Evolutionary conservation across 192 early-diverging fungal genomes (phyloP).

Genomic region (Kickxella alabastrina): DNA sequence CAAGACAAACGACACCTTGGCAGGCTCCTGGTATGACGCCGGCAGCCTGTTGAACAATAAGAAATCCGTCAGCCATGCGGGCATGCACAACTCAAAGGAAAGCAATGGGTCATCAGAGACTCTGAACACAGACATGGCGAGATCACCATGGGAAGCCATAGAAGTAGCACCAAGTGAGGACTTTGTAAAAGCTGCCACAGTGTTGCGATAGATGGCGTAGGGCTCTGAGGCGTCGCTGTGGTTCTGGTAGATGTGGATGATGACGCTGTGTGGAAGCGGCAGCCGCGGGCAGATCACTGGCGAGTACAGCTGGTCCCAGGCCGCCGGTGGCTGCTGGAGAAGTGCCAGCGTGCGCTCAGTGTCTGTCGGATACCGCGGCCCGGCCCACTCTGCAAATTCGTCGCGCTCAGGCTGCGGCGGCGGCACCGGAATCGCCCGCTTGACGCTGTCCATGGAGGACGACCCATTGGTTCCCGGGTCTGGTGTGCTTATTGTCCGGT

Average conservation of each 20-base stretch:
- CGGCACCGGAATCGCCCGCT: background rate
- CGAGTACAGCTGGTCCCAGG: constrained; percentile 50
- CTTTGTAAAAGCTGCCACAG: constrained; percentile 7
- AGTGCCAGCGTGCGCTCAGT: constrained; percentile 45
- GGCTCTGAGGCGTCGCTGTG: constrained; percentile 31
- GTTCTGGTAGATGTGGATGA: constrained; percentile 30
- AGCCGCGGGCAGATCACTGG: constrained; percentile 45
- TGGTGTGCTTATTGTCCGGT: constrained; percentile 18
- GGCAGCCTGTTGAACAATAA: constrained; percentile 67
- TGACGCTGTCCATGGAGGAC: background rate
- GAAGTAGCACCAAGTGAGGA: background rate
- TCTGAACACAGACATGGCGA: constrained; percentile 27
- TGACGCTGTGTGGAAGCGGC: constrained; percentile 32
- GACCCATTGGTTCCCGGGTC: background rate
- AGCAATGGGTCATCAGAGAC: constrained; percentile 32
- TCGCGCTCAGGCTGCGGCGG: constrained; percentile 5
- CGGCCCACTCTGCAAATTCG: constrained; percentile 29
- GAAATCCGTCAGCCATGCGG: constrained; percentile 82
- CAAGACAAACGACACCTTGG: constrained; percentile 83
- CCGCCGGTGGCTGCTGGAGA: constrained; percentile 20
- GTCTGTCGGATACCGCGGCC: constrained; percentile 41
- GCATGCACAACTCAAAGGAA: constrained; percentile 69
- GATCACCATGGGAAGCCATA: background rate
- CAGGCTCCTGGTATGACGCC: constrained; percentile 65
- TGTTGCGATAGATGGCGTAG: constrained; percentile 33